Evolutionary conservation across 176 grass and related monocot species (phyloP).

Genomic region (Oryza longistaminata): DNA sequence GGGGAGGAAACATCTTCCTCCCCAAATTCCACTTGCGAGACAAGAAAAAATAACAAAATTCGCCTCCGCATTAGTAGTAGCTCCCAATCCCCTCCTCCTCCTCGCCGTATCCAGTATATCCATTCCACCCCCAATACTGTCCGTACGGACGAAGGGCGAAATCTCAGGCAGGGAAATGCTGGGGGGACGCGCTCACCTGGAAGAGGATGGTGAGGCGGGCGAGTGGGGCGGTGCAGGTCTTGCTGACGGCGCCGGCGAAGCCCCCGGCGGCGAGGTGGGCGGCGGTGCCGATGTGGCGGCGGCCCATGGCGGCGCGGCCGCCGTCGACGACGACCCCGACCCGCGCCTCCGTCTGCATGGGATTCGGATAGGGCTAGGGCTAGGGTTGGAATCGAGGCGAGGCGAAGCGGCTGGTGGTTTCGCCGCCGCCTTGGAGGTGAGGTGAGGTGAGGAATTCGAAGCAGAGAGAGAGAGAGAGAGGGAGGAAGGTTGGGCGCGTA

Average conservation of each 20-base stretch:
- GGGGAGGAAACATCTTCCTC: neutral
- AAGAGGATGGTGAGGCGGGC: slow-evolving; percentile 93
- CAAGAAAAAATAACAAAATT: neutral
- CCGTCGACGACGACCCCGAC: slow-evolving; percentile 59
- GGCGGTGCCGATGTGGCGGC: slow-evolving; percentile 51
- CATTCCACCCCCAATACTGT: neutral
- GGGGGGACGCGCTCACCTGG: slow-evolving; percentile 48
- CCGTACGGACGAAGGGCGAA: neutral
- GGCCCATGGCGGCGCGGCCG: slow-evolving; percentile 24
- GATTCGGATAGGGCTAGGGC: neutral
- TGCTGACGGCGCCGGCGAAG: slow-evolving; percentile 80
- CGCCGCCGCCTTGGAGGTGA: neutral
- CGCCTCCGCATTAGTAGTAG: neutral
- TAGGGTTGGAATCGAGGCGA: too few species aligned
- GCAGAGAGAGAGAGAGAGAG: slow-evolving; percentile 7
- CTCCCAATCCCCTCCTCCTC: neutral
- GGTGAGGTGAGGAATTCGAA: slow-evolving; percentile 22
- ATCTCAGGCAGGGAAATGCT: neutral
- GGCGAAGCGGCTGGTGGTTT: neutral
- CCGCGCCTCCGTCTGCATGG: slow-evolving; percentile 74
- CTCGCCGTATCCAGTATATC: neutral
- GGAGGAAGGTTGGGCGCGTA: neutral
- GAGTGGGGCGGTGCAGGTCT: slow-evolving; percentile 91
- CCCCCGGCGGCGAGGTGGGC: slow-evolving; percentile 76
- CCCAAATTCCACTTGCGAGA: neutral